Percentiles rank a stretch among this genome's conserved stretches.
Evolutionary conservation across 2,329 filamentous ascomycete species (phyloP).

Genomic region (Cadophora sp.): DNA sequence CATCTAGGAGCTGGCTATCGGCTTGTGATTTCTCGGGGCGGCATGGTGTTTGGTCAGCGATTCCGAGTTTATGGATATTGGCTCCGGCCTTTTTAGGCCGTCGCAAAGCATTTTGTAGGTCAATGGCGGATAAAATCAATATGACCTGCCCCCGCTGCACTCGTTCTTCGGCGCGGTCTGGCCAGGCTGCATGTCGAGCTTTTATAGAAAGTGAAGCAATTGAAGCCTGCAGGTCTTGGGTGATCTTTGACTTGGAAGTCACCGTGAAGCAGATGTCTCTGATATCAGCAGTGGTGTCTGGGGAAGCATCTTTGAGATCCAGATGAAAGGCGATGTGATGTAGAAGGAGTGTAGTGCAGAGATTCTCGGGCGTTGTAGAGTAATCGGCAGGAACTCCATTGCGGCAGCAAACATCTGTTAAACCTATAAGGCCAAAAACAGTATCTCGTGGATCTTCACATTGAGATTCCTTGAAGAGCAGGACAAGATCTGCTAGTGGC

Average conservation of each 20-base stretch:
- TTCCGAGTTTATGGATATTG: too few relatives aligned
- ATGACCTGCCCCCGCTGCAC: not conserved
- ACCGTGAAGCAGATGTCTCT: not conserved
- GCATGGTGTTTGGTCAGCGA: too few relatives aligned
- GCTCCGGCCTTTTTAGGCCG: too few relatives aligned
- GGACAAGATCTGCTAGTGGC: not conserved
- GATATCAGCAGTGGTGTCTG: not conserved
- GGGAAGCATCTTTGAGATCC: not conserved
- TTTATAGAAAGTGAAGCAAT: not conserved
- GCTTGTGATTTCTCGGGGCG: too few relatives aligned
- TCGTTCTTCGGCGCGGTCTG: not conserved
- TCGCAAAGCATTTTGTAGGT: too few relatives aligned
- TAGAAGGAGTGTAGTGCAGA: not conserved
- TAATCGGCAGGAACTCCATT: not conserved
- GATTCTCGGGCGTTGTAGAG: not conserved
- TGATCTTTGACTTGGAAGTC: not conserved
- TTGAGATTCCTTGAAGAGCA: not conserved
- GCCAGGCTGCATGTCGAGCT: not conserved
- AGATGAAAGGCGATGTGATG: not conserved
- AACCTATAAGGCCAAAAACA: not conserved
- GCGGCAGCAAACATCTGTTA: not conserved
- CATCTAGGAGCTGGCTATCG: too few relatives aligned
- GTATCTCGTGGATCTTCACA: slow-evolving; percentile 1
- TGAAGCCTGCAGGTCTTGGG: not conserved
- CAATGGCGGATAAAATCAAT: too few relatives aligned